Conservation (phyloP, 116 monocot species). For the Dioscorea cayenensis region DNA sequence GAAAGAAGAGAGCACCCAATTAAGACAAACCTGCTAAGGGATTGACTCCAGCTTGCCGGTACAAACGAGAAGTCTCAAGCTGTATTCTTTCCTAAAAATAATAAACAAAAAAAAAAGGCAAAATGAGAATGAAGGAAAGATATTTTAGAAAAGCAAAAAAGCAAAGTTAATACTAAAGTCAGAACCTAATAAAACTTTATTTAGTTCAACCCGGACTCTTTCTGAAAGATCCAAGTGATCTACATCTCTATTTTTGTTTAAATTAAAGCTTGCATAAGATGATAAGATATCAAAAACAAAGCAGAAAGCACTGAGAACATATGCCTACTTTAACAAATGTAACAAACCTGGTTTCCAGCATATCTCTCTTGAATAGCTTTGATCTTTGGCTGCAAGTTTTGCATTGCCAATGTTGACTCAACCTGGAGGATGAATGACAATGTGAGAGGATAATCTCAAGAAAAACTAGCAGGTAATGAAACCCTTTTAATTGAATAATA, state of each 20-base stretch:
- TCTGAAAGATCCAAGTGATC: too few relatives aligned
- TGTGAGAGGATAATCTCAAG: not conserved
- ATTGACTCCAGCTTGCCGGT: conserved; percentile 98
- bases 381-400: conserved; percentile 95
- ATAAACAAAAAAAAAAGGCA: not conserved
- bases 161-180: not conserved
- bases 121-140: not conserved
- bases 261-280: not conserved
- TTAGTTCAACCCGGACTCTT: too few relatives aligned
- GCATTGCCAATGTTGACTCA: conserved; percentile 96
- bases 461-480: not conserved
- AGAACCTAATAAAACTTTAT: not conserved
- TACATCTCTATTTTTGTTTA: not conserved
- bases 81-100: conserved; percentile 84
- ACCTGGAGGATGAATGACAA: conserved; percentile 43
- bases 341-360: conserved; percentile 76
- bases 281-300: not conserved
- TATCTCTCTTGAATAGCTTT: conserved; percentile 96
- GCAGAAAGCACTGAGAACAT: not conserved
- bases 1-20: not conserved
- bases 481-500: not conserved
- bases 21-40: conserved; percentile 78
- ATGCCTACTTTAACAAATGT: not conserved
- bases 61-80: conserved; percentile 89
- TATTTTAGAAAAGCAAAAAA: not conserved